phyloP scores from a whole-genome alignment of 768 basidiomycete species.

The Nevesoporus exiguus region DNA sequence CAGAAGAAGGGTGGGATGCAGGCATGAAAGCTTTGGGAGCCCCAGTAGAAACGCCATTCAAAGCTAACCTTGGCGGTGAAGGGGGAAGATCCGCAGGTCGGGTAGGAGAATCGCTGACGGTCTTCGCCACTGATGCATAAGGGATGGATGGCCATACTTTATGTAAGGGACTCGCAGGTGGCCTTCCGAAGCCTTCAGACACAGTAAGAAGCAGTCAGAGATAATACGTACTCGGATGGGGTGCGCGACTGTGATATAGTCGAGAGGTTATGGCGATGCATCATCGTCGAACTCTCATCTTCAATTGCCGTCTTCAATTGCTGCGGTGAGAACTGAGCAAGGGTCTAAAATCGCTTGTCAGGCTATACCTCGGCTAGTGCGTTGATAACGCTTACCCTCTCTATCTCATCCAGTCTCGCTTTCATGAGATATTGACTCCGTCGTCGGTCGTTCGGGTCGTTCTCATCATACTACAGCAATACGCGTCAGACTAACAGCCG shows the following conservation, averaged over 20 bases:
- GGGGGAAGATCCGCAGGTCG: slow-evolving; percentile 33
- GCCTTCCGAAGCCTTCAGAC: slow-evolving; percentile 12
- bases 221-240: slow-evolving; percentile 21
- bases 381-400: slow-evolving; percentile 46
- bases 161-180: slow-evolving; percentile 11
- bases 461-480: slow-evolving; percentile 53
- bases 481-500: slow-evolving; percentile 13
- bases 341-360: slow-evolving; percentile 40
- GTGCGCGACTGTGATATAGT: slow-evolving; percentile 10
- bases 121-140: slow-evolving; percentile 34
- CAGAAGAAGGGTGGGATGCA: slow-evolving; percentile 17
- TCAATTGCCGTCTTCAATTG: slow-evolving; percentile 21
- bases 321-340: slow-evolving; percentile 66
- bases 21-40: slow-evolving; percentile 48
- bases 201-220: slow-evolving; percentile 3
- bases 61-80: slow-evolving; percentile 58
- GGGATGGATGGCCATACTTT: slow-evolving; percentile 45
- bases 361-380: neutral
- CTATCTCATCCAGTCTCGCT: slow-evolving; percentile 76
- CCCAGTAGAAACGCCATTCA: slow-evolving; percentile 66
- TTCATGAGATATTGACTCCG: slow-evolving; percentile 74
- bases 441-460: slow-evolving; percentile 71
- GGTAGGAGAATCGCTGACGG: slow-evolving; percentile 18
- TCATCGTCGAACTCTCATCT: slow-evolving; percentile 22
- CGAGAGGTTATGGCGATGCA: slow-evolving; percentile 19